Evolutionary conservation across 179 eudicot species (phyloP), one percentile per base, ranked within the genome.

Genomic region (Pouteria campechiana): DNA sequence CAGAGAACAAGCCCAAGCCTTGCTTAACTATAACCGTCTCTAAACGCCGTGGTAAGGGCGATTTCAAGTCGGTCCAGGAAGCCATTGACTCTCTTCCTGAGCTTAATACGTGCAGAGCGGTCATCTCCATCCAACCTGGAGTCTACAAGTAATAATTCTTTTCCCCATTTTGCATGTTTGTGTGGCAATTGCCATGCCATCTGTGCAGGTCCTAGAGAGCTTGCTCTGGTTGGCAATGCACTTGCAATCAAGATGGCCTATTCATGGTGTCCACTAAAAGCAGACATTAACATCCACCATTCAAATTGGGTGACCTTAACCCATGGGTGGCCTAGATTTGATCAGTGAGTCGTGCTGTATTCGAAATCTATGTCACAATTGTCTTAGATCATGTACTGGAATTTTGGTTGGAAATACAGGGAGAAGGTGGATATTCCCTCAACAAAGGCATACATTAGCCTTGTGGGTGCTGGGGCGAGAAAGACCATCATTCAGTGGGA

Each of bases 351-450:
- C n/a, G n/a, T n/a, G n/a, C n/a, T n/a, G n/a, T 16, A n/a, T n/a
- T n/a, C n/a, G n/a, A n/a, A n/a, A n/a, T 1, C 12, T 22, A 18
- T 5, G 21, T 51, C 12, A 11, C 25, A 18, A 45, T 34, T 39
- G 10, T 10, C 35, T 32, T 6, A 9, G 28, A 3, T 41, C 6
- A 1, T 1, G 7, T 8, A n/a, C 9, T 2, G 22, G 6, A 6
- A 41, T 24, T 17, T 25, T 0, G 35, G 12, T n/a, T 32, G 7
- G 7, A 25, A 22, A 10, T 41, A 23, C 46, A 86, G 96, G 76
- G 96, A 86, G 61, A 86, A 86, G 57, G 76, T 79, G 36, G 72
- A 67, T 16, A 49, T 86, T 57, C 96, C 96, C 5, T 46, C 47
- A 19, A 74, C 78, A 33, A 69, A 69, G 85, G 69, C 72, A 3